These are phyloP conservation scores for Aegilops tauschii DNA, from an alignment of 176 grass and related monocot species.

Conservation along the genomic window DNA sequence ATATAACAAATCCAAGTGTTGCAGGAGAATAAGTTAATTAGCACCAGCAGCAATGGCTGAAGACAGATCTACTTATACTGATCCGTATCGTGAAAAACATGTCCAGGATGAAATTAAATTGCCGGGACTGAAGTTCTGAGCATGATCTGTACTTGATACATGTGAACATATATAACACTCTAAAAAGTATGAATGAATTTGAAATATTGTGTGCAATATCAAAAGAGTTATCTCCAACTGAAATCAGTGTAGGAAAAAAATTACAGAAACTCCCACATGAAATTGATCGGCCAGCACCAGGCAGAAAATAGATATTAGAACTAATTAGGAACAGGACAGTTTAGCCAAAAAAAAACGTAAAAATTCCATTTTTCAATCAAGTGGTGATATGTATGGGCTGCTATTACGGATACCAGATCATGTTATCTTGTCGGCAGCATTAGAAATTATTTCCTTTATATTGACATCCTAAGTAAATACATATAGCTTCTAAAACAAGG, in stretches of 20 bases:
- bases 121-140: neutral
- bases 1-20: neutral
- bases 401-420: too few species aligned
- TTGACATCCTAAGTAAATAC: too few species aligned
- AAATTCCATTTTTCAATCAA: too few species aligned
- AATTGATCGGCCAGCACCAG: neutral
- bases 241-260: neutral
- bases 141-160: neutral
- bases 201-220: neutral
- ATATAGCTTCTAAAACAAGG: too few species aligned
- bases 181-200: neutral
- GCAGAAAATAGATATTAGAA: neutral
- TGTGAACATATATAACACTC: neutral
- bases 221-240: neutral
- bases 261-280: neutral
- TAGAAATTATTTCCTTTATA: too few species aligned
- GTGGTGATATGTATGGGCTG: too few species aligned
- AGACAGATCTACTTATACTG: neutral
- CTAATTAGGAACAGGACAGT: neutral
- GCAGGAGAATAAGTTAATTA: neutral
- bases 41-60: neutral
- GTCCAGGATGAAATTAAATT: conserved; percentile 3
- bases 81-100: neutral
- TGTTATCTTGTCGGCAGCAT: too few species aligned
- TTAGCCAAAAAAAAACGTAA: neutral